Conservation (phyloP, 1,284 basidiomycete genomes). For the Apiotrichum gamsii region DNA sequence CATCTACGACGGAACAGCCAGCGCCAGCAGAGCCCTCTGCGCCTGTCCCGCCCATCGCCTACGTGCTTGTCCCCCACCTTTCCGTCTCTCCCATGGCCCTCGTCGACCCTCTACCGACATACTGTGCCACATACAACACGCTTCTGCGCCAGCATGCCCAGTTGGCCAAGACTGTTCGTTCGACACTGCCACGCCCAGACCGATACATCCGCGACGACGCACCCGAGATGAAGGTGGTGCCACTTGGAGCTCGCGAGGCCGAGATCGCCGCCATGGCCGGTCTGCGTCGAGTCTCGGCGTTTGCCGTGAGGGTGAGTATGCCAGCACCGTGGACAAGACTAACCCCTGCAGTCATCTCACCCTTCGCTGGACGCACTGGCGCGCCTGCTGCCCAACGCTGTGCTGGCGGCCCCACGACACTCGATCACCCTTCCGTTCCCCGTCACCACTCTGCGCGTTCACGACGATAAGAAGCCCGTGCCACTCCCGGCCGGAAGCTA, state of each 20-base stretch:
- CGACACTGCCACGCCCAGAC: background rate
- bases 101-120: conserved; percentile 34
- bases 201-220: background rate
- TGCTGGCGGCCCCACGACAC: conserved; percentile 35
- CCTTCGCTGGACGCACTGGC: conserved; percentile 22
- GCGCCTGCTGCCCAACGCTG: conserved; percentile 29
- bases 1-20: background rate
- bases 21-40: background rate
- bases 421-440: conserved; percentile 48
- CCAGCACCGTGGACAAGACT: background rate
- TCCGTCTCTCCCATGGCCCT: conserved; percentile 36
- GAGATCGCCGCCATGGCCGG: conserved; percentile 60
- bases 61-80: conserved; percentile 34
- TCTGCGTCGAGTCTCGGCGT: conserved; percentile 61
- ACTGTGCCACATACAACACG: conserved; percentile 43
- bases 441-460: conserved; percentile 22
- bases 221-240: conserved; percentile 54
- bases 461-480: conserved; percentile 2
- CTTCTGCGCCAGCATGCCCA: conserved; percentile 33
- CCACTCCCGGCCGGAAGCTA: conserved; percentile 28
- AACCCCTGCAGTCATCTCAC: conserved; percentile 23
- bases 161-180: conserved; percentile 18
- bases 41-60: conserved; percentile 17
- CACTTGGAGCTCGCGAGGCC: conserved; percentile 64
- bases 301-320: conserved; percentile 57